phyloP scores from a whole-genome alignment of 2,329 filamentous ascomycete genomes.

The Colletotrichum incanum region DNA sequence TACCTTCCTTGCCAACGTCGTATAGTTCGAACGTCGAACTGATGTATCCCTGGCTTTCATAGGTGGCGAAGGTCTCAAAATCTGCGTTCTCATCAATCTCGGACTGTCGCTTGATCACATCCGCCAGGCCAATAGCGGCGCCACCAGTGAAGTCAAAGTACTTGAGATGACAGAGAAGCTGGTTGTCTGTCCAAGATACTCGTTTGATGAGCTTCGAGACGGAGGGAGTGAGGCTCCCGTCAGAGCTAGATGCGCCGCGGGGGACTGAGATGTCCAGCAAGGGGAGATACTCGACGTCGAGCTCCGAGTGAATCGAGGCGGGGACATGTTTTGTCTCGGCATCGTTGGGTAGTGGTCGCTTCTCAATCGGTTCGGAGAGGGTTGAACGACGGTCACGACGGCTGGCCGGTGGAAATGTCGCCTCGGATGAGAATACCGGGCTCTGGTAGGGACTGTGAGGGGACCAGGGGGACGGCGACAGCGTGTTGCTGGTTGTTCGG shows the following conservation, averaged over 20 bases:
- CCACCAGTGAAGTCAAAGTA: conserved; percentile 59
- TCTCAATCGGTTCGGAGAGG: conserved; percentile 45
- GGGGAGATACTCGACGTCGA: conserved; percentile 44
- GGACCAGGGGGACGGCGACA: conserved; percentile 60
- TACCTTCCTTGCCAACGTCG: conserved; percentile 65
- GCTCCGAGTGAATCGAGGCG: conserved; percentile 43
- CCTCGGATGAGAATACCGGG: conserved; percentile 26
- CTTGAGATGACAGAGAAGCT: conserved; percentile 59
- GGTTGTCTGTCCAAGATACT: conserved; percentile 53
- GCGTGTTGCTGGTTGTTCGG: conserved; percentile 37
- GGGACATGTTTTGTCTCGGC: conserved; percentile 43
- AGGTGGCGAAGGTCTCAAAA: conserved; percentile 54
- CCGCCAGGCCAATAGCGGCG: conserved; percentile 56
- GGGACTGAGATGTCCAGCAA: conserved; percentile 31
- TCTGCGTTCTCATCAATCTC: conserved; percentile 53
- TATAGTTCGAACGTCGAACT: conserved; percentile 72
- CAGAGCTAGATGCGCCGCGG: conserved; percentile 1
- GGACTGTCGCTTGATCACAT: conserved; percentile 51
- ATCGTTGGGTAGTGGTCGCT: conserved; percentile 29
- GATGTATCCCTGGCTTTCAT: conserved; percentile 57
- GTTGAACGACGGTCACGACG: conserved; percentile 50
- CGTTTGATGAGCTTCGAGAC: conserved; percentile 29
- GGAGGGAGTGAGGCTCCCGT: conserved; percentile 21
- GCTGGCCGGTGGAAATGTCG: conserved; percentile 33
- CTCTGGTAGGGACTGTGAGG: conserved; percentile 38